Evolutionary conservation across 1,139 yeast genomes (phyloP).

Genomic region (Yamadazyma conglobata): DNA sequence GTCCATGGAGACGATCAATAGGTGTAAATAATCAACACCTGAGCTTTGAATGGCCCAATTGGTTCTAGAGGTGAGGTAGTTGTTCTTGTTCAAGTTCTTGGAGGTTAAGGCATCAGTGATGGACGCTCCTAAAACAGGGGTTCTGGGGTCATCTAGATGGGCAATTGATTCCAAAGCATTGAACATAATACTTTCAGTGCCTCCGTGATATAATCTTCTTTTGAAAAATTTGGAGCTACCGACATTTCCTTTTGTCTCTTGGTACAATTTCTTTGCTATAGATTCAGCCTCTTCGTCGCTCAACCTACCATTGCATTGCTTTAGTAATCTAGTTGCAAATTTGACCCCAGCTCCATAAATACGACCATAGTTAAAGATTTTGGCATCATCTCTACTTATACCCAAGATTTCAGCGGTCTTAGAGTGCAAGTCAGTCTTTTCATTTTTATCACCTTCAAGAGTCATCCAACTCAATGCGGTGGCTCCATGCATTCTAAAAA

Average conservation of each 20-base stretch:
- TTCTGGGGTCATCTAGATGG: constrained; percentile 73
- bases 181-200: constrained; percentile 89
- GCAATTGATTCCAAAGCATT: constrained; percentile 88
- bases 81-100: constrained; percentile 58
- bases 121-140: constrained; percentile 92
- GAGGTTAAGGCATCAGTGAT: constrained; percentile 81
- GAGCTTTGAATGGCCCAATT: constrained; percentile 99
- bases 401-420: constrained; percentile 90
- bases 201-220: constrained; percentile 71
- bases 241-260: constrained; percentile 74
- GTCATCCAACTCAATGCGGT: constrained; percentile 99
- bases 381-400: constrained; percentile 88
- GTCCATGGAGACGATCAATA: constrained; percentile 84
- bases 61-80: constrained; percentile 83
- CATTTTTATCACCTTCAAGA: constrained; percentile 86
- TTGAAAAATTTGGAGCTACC: constrained; percentile 23
- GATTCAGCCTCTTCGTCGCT: constrained; percentile 66
- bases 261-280: constrained; percentile 67
- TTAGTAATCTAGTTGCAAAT: constrained; percentile 78
- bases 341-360: constrained; percentile 96
- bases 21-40: constrained; percentile 93
- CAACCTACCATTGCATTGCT: constrained; percentile 73
- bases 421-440: constrained; percentile 92
- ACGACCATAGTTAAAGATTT: constrained; percentile 92
- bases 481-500: constrained; percentile 87